Percentiles rank a stretch among this genome's conserved stretches.
Conservation (phyloP, 2,329 filamentous ascomycete species). For the Fusarium odoratissimum region DNA sequence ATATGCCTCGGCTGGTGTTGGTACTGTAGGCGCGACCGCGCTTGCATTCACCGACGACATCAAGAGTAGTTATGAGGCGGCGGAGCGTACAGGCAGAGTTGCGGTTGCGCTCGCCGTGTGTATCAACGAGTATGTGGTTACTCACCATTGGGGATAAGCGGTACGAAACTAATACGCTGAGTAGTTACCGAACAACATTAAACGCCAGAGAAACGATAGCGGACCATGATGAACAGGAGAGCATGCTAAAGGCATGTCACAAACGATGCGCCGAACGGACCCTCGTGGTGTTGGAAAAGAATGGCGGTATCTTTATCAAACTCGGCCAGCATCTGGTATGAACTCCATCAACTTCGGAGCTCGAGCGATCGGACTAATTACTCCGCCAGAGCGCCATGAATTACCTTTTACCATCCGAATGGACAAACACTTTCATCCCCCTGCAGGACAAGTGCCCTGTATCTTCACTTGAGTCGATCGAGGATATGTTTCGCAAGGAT, state of each 20-base stretch:
- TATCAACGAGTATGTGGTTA: constrained; percentile 80
- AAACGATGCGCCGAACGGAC: constrained; percentile 92
- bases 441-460: constrained; percentile 96
- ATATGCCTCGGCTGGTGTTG: constrained; percentile 64
- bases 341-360: neutral
- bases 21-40: constrained; percentile 59
- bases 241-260: constrained; percentile 84
- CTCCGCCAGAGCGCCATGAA: constrained; percentile 85
- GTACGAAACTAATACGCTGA: neutral
- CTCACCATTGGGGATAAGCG: neutral
- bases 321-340: constrained; percentile 88
- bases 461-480: constrained; percentile 87
- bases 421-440: constrained; percentile 95
- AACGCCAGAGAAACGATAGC: constrained; percentile 73
- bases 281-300: constrained; percentile 88
- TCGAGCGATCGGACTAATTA: constrained; percentile 38
- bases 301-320: constrained; percentile 98
- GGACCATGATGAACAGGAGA: constrained; percentile 72
- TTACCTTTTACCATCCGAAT: constrained; percentile 89
- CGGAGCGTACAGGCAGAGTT: constrained; percentile 83
- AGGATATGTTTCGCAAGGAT: constrained; percentile 86
- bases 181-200: constrained; percentile 87
- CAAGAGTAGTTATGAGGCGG: constrained; percentile 79
- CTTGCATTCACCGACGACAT: constrained; percentile 75
- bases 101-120: constrained; percentile 78